Percentiles rank a stretch among this genome's conserved stretches.
phyloP scores from a whole-genome alignment of 768 basidiomycete genomes.

The Tulasnella sp. region DNA sequence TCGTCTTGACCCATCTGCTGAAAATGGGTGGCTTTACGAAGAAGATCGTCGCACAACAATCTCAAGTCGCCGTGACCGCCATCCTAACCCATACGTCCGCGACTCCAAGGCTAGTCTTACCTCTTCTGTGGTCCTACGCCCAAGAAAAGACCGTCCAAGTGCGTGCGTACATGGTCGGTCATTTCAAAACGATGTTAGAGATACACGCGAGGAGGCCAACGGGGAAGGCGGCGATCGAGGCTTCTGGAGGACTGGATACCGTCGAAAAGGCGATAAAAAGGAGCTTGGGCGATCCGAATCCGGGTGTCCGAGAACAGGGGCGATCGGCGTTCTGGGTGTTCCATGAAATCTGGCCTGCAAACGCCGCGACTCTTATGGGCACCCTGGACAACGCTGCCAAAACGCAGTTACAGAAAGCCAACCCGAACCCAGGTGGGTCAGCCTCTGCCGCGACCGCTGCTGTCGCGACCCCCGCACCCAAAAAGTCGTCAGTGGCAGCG shows the following conservation, averaged over 20 bases:
- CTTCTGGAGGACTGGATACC: slow-evolving; percentile 50
- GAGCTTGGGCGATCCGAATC: slow-evolving; percentile 66
- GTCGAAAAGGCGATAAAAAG: slow-evolving; percentile 66
- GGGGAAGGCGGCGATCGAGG: slow-evolving; percentile 55
- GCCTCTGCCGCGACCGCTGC: slow-evolving; percentile 30
- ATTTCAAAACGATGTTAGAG: slow-evolving; percentile 66
- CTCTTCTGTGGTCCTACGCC: slow-evolving; percentile 53
- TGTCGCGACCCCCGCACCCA: slow-evolving; percentile 40
- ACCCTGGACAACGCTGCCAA: slow-evolving; percentile 53
- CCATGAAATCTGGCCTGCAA: slow-evolving; percentile 60
- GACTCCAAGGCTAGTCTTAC: slow-evolving; percentile 55
- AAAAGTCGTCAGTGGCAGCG: slow-evolving; percentile 76
- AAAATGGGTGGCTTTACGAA: slow-evolving; percentile 88
- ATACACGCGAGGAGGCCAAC: slow-evolving; percentile 45
- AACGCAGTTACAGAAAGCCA: slow-evolving; percentile 79
- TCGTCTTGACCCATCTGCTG: slow-evolving; percentile 60
- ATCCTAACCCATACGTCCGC: slow-evolving; percentile 60
- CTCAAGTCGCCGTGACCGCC: slow-evolving; percentile 58
- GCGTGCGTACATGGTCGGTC: slow-evolving; percentile 51
- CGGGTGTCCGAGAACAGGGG: slow-evolving; percentile 61
- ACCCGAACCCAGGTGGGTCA: slow-evolving; percentile 37
- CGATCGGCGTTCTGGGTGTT: slow-evolving; percentile 74
- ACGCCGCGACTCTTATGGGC: slow-evolving; percentile 51
- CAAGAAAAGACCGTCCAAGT: slow-evolving; percentile 76
- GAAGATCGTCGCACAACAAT: slow-evolving; percentile 77